phyloP scores from a whole-genome alignment of 768 basidiomycete species.

The Boletus fagicola region DNA sequence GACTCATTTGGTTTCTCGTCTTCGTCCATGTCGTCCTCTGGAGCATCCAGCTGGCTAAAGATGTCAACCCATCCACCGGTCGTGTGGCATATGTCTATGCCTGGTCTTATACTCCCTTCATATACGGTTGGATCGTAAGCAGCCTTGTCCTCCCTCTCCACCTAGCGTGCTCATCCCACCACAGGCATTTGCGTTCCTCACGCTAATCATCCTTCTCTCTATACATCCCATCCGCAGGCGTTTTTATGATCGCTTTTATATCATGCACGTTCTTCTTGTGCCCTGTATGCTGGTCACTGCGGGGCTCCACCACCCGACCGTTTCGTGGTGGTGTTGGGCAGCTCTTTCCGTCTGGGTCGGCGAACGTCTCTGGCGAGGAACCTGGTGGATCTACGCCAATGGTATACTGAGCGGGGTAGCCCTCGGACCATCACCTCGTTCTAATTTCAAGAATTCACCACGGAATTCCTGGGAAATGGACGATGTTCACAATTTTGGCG shows the following conservation, averaged over 20 bases:
- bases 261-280: constrained; percentile 60
- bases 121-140: constrained; percentile 58
- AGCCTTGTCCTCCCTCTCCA: constrained; percentile 8
- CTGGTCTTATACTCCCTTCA: constrained; percentile 59
- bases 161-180: constrained; percentile 1
- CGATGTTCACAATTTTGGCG: constrained; percentile 5
- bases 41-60: constrained; percentile 62
- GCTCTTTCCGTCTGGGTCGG: constrained; percentile 61
- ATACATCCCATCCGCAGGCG: constrained; percentile 47
- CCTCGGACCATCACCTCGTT: not conserved
- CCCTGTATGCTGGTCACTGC: constrained; percentile 59
- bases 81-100: constrained; percentile 48
- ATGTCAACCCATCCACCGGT: constrained; percentile 43
- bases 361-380: constrained; percentile 57
- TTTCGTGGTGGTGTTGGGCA: constrained; percentile 68
- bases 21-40: constrained; percentile 62
- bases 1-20: constrained; percentile 65
- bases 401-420: constrained; percentile 40
- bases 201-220: constrained; percentile 51
- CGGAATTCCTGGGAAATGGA: constrained; percentile 30
- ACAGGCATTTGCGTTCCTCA: constrained; percentile 58
- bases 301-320: constrained; percentile 64
- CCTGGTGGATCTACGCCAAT: constrained; percentile 60
- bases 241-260: constrained; percentile 66
- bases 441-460: not conserved